Percentiles rank a stretch among this genome's conserved stretches.
Conservation (phyloP, 176 grass and related monocot species). For the Oryza officinalis region DNA sequence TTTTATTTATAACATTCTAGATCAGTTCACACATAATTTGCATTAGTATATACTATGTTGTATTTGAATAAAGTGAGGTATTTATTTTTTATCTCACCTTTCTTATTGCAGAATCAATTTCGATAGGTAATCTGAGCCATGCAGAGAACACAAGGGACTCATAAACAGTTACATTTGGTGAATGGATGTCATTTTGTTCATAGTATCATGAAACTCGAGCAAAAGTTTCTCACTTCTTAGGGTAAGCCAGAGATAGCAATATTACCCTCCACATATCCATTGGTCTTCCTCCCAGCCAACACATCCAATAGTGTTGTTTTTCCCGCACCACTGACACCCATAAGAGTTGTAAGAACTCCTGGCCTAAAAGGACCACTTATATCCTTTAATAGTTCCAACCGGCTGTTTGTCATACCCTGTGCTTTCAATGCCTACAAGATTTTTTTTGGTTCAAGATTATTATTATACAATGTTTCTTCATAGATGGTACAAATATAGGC, state of each 20-base stretch:
- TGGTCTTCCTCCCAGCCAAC: constrained; percentile 62
- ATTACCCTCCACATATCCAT: constrained; percentile 56
- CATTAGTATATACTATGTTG: no score
- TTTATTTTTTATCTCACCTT: constrained; percentile 8
- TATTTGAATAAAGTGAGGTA: no score
- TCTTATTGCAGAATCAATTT: constrained; percentile 40
- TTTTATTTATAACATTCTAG: no score
- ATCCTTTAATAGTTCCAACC: constrained; percentile 46
- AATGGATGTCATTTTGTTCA: constrained; percentile 69
- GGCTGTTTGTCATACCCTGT: constrained; percentile 41
- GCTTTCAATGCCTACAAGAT: constrained; percentile 72
- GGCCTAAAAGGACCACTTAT: constrained; percentile 63
- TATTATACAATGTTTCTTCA: neutral
- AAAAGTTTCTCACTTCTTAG: constrained; percentile 63
- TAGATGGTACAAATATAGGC: neutral
- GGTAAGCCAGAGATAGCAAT: constrained; percentile 62
- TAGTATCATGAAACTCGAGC: constrained; percentile 62
- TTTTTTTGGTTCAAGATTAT: no score
- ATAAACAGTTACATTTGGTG: constrained; percentile 51
- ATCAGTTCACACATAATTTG: no score
- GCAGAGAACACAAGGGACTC: constrained; percentile 62
- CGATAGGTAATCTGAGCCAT: constrained; percentile 51
- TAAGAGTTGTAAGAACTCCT: constrained; percentile 59
- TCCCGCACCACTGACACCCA: constrained; percentile 69
- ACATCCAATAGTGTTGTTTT: constrained; percentile 71